These are phyloP conservation scores for Stachybotrys chartarum DNA, from an alignment of 2,329 filamentous ascomycete species.

Conservation along the genomic window DNA sequence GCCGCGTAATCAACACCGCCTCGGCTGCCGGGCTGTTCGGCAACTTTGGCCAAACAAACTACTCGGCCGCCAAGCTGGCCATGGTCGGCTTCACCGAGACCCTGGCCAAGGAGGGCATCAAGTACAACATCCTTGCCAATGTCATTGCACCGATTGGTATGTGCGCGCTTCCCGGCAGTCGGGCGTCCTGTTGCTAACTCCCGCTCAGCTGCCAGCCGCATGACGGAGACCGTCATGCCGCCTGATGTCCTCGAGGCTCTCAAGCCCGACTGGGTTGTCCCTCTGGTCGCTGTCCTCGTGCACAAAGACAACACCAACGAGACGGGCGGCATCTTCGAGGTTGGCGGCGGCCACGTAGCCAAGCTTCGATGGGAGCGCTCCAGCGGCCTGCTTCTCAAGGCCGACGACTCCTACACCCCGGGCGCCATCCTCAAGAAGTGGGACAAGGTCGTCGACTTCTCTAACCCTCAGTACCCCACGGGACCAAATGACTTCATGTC, in stretches of 20 bases:
- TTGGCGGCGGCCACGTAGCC: constrained; percentile 83
- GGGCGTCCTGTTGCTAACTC: constrained; percentile 7
- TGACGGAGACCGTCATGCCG: constrained; percentile 94
- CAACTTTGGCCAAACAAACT: constrained; percentile 93
- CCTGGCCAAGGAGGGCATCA: constrained; percentile 90
- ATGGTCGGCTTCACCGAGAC: constrained; percentile 98
- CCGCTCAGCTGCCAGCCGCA: constrained; percentile 70
- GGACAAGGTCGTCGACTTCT: constrained; percentile 82
- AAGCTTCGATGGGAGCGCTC: constrained; percentile 96
- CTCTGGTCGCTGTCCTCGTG: constrained; percentile 79
- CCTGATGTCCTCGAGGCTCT: constrained; percentile 81
- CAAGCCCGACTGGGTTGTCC: constrained; percentile 92
- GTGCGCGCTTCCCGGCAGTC: constrained; percentile 6
- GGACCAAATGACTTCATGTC: constrained; percentile 84
- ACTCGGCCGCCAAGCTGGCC: constrained; percentile 92
- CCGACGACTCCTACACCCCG: constrained; percentile 81
- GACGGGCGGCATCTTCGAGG: constrained; percentile 87
- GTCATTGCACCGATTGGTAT: constrained; percentile 79
- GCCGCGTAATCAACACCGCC: constrained; percentile 90
- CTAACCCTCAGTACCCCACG: constrained; percentile 68
- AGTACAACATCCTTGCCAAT: constrained; percentile 97
- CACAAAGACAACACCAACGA: constrained; percentile 79
- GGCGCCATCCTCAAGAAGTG: constrained; percentile 84
- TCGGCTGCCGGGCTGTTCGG: constrained; percentile 96
- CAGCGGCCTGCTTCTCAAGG: constrained; percentile 80